phyloP scores from a whole-genome alignment of 768 basidiomycete species.

The Boletus patriciae region DNA sequence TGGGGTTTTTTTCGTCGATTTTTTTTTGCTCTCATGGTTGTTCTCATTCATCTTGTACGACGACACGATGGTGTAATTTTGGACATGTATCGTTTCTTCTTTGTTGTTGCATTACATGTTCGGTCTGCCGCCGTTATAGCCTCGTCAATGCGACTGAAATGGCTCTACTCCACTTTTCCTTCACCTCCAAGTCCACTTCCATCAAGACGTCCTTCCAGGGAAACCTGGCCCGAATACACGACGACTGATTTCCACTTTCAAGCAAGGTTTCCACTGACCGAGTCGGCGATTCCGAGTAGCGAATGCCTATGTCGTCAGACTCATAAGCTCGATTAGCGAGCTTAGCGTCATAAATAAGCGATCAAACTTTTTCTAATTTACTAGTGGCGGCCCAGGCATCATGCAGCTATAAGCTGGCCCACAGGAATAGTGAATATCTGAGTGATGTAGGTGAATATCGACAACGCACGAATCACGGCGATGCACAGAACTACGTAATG shows the following conservation, averaged over 20 bases:
- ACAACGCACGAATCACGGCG: background rate
- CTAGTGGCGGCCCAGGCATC: too few relatives aligned
- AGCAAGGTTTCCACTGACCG: too few relatives aligned
- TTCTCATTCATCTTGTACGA: background rate
- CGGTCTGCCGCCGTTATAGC: background rate
- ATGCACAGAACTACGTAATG: background rate
- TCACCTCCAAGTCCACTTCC: background rate
- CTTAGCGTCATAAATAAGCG: too few relatives aligned
- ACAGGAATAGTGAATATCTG: background rate
- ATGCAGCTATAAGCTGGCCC: too few relatives aligned
- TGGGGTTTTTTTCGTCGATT: background rate
- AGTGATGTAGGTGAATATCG: background rate
- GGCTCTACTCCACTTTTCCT: background rate
- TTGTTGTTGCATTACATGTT: background rate
- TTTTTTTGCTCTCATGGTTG: background rate
- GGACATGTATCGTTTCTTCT: background rate
- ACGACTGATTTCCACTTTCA: too few relatives aligned
- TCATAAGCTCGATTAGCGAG: too few relatives aligned
- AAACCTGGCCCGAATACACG: too few relatives aligned
- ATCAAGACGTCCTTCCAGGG: background rate
- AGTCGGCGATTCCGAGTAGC: too few relatives aligned
- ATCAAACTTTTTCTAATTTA: too few relatives aligned
- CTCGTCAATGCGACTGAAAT: background rate
- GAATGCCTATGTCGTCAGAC: too few relatives aligned
- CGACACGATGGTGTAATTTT: background rate